A percentile compares a stretch with the other conserved stretches of the same genome.
Conservation (phyloP, 139 green algal genomes). For the Closterium sp. region DNA sequence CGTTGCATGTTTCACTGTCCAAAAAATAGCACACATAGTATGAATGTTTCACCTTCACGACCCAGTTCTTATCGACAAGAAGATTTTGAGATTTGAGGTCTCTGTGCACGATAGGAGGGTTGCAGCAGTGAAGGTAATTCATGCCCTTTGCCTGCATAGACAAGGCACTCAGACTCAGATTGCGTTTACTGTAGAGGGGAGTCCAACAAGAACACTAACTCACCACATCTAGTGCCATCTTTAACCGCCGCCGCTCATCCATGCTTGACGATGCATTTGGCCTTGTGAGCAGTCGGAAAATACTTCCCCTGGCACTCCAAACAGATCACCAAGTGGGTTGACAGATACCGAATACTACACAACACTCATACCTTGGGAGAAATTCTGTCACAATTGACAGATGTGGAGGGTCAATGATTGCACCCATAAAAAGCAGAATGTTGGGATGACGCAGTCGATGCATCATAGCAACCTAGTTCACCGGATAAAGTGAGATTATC, state of each 20-base stretch:
- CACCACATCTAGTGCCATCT: slow-evolving; percentile 49
- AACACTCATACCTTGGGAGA: slow-evolving; percentile 34
- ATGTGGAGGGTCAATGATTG: slow-evolving; percentile 57
- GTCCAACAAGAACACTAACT: neutral
- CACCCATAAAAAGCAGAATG: slow-evolving; percentile 58
- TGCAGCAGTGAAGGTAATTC: slow-evolving; percentile 76
- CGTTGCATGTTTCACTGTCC: neutral
- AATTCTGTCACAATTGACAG: slow-evolving; percentile 81
- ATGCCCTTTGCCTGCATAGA: slow-evolving; percentile 20
- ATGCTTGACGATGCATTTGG: slow-evolving; percentile 19
- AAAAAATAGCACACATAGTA: neutral
- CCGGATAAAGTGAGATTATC: neutral
- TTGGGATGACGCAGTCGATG: slow-evolving; percentile 55
- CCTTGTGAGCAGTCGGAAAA: slow-evolving; percentile 33
- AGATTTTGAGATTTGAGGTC: slow-evolving; percentile 76
- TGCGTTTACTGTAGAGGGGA: neutral
- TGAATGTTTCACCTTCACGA: slow-evolving; percentile 69
- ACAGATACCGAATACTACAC: neutral
- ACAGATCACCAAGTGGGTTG: neutral
- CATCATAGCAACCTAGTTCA: slow-evolving; percentile 55
- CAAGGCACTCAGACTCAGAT: no score
- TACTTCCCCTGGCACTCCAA: slow-evolving; percentile 25
- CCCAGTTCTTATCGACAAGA: slow-evolving; percentile 84
- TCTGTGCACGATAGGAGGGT: slow-evolving; percentile 76
- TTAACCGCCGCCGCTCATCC: slow-evolving; percentile 20